phyloP scores from a whole-genome alignment of 2,329 filamentous ascomycete genomes.

The Aspergillus pseudoglaucus region DNA sequence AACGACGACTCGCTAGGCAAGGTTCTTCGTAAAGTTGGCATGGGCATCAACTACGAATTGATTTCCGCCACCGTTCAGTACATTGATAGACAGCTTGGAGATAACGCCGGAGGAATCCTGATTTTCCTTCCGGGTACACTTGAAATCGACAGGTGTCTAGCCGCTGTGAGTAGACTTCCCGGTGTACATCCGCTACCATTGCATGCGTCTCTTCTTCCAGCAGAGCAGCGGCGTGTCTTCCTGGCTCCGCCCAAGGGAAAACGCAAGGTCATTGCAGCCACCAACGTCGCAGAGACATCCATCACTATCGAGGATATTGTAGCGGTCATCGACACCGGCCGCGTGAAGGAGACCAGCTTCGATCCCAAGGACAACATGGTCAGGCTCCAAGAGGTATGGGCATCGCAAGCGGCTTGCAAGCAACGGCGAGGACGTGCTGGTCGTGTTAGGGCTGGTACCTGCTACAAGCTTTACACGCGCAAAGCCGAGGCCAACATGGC shows the following conservation, averaged over 20 bases:
- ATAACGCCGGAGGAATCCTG: constrained; percentile 77
- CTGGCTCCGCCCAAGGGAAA: constrained; percentile 66
- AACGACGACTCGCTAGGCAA: constrained; percentile 53
- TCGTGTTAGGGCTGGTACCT: constrained; percentile 81
- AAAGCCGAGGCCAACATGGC: constrained; percentile 79
- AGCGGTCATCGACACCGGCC: constrained; percentile 88
- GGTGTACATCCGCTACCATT: constrained; percentile 75
- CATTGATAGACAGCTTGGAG: constrained; percentile 70
- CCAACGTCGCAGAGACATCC: constrained; percentile 95
- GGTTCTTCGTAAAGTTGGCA: constrained; percentile 65
- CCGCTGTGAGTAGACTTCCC: constrained; percentile 57
- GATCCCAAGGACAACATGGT: constrained; percentile 91
- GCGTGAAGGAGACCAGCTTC: constrained; percentile 94
- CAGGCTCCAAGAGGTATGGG: constrained; percentile 90
- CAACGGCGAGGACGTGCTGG: constrained; percentile 89
- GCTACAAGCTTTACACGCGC: constrained; percentile 91
- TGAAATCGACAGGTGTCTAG: constrained; percentile 80
- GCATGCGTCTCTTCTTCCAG: constrained; percentile 83
- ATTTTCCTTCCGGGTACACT: constrained; percentile 89
- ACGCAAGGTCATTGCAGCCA: constrained; percentile 88
- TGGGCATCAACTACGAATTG: constrained; percentile 85
- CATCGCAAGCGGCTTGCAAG: constrained; percentile 86
- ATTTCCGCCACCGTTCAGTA: constrained; percentile 71
- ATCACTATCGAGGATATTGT: constrained; percentile 98
- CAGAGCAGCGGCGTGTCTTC: constrained; percentile 85